Base-by-base conservation (phyloP, 495 filamentous ascomycete genomes). In the Penicillium canariense region DNA sequence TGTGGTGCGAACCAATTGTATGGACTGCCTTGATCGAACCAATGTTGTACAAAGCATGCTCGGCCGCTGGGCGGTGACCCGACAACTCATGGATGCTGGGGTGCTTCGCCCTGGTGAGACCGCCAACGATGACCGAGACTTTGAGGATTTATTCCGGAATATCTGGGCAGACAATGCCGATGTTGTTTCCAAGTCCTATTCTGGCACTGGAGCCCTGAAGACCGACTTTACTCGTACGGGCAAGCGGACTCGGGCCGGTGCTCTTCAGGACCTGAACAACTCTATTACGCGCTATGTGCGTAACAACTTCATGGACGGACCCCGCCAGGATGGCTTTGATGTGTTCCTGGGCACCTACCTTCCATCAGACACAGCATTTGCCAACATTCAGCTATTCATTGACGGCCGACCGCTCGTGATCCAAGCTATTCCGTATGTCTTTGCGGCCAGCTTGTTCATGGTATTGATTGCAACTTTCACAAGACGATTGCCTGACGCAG, bases 111-210 rank as follows among this genome's bases (percentile, higher is more conserved):
- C 78, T 6, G 90, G 90, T 40, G 84, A 93, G 55, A 81, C 75
- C 14, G 81, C 84, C 12, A 81, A 83, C 39, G 84, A 87, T 59
- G 91, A 96, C 58, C 68, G 77, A 9, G 82, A 77, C 5, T 97
- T 98, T 65, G 91, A 94, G 66, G 72, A 85, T 60, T 69, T 96
- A 28, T 98, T 96, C 81, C 87, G 93, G 17, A 96, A 97, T 66
- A 78, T 96, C 28, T 98, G 94, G 94, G 94, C 94, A 30, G 94
- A 98, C 71, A 98, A 98, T 68, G 94, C 94, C 22, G 94, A 98
- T 63, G 87, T 90, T 14, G 94, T 98, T 20, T 93, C 90, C 22
- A 87, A 87, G 54, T 83, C 88, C 1, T 98, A 98, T 66, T 91
- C 93, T 9, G 94, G 94, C 36, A 97, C 94, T 5, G 94, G 94